Conservation (phyloP, 2,329 filamentous ascomycete species). For the Tolypocladium capitatum region DNA sequence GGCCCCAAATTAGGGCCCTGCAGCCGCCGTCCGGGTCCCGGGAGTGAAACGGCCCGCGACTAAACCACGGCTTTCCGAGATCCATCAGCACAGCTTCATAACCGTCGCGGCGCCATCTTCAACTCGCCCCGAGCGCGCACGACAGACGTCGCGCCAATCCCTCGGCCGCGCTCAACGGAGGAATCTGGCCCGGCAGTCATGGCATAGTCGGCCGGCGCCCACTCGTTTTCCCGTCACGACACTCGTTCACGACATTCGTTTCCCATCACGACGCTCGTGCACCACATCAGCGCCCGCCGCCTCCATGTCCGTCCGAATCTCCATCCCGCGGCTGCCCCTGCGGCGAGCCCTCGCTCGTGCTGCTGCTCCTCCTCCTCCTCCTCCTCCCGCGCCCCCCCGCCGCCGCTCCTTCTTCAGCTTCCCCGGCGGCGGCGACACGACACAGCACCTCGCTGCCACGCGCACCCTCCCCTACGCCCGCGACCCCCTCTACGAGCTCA, state of each 20-base stretch:
- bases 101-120: neutral
- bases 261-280: too few species aligned
- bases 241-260: neutral
- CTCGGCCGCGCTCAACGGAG: too few species aligned
- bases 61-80: too few species aligned
- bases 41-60: too few species aligned
- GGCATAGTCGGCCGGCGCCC: neutral
- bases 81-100: neutral
- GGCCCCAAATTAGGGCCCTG: too few species aligned
- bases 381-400: constrained; percentile 6
- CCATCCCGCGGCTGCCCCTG: neutral
- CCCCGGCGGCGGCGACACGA: constrained; percentile 19
- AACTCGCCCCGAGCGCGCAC: neutral
- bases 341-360: constrained; percentile 5
- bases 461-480: constrained; percentile 67
- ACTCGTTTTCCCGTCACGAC: neutral
- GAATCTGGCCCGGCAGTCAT: too few species aligned
- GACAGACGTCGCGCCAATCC: neutral
- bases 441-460: constrained; percentile 57
- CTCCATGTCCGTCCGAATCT: constrained; percentile 6
- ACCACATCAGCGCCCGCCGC: neutral
- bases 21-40: too few species aligned
- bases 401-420: constrained; percentile 7
- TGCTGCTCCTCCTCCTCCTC: too few species aligned
- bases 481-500: constrained; percentile 62